A percentile compares a stretch with the other conserved stretches of the same genome.
phyloP scores from a whole-genome alignment of 257 asterid genomes.

The Fraxinus pennsylvanica region DNA sequence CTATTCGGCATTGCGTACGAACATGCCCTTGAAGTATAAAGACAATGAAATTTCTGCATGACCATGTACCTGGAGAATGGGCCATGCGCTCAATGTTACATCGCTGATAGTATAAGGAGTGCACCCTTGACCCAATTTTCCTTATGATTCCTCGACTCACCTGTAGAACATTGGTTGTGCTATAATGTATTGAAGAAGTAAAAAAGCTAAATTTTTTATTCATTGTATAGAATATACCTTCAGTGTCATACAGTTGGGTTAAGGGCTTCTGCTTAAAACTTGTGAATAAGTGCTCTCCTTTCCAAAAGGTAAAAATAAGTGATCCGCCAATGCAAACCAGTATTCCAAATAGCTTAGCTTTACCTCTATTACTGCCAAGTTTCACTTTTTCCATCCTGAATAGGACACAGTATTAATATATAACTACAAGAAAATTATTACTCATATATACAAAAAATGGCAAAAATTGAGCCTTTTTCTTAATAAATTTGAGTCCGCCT shows the following conservation, averaged over 20 bases:
- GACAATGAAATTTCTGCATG: background rate
- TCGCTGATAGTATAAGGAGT: conserved; percentile 19
- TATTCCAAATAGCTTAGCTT: conserved; percentile 28
- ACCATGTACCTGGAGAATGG: conserved; percentile 23
- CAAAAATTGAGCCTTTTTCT: background rate
- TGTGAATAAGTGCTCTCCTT: conserved; percentile 17
- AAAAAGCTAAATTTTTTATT: background rate
- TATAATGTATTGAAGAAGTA: background rate
- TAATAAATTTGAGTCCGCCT: background rate
- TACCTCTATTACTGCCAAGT: conserved; percentile 12
- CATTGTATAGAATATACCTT: background rate
- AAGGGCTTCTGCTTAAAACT: conserved; percentile 10
- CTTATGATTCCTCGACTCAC: background rate
- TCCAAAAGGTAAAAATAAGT: conserved; percentile 32
- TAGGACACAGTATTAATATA: background rate
- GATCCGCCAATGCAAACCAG: conserved; percentile 25
- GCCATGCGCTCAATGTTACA: conserved; percentile 26
- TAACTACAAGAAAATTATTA: background rate
- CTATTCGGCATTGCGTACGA: background rate
- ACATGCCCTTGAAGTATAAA: background rate
- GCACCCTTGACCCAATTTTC: conserved; percentile 28
- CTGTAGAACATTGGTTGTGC: background rate
- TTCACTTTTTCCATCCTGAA: conserved; percentile 28
- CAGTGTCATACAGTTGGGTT: conserved; percentile 1
- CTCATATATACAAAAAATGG: background rate